Percentiles rank a stretch among this genome's conserved stretches.
Conservation (phyloP, 176 grass and related monocot species). For the Miscanthus lutarioriparius region DNA sequence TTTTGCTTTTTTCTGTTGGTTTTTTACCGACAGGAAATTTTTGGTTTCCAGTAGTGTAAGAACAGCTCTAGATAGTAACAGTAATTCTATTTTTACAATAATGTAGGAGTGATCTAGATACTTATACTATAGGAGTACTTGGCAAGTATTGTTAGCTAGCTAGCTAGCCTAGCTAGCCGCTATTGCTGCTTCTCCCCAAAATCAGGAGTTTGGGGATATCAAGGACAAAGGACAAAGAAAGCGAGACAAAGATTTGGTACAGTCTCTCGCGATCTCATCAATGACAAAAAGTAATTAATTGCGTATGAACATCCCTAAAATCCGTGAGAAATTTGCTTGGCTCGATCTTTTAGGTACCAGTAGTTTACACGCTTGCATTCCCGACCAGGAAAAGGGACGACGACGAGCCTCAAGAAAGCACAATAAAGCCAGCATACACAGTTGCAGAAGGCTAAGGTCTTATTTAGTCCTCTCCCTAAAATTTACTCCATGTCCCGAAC, state of each 20-base stretch:
- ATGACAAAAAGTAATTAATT: neutral
- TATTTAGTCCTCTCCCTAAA: too few relatives aligned
- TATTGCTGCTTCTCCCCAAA: neutral
- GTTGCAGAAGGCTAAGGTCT: neutral
- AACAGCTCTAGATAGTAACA: neutral
- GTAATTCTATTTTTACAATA: too few relatives aligned
- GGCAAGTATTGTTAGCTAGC: neutral
- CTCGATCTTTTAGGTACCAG: constrained; percentile 25
- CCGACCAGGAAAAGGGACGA: constrained; percentile 21
- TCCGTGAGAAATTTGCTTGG: constrained; percentile 27
- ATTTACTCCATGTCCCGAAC: too few relatives aligned
- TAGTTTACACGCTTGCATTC: constrained; percentile 31
- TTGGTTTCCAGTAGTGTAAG: too few relatives aligned
- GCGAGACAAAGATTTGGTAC: constrained; percentile 37
- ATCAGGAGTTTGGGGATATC: neutral
- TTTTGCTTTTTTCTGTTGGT: too few relatives aligned
- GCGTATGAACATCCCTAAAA: constrained; percentile 17
- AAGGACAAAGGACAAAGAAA: constrained; percentile 4
- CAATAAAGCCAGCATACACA: constrained; percentile 7
- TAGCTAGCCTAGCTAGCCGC: neutral
- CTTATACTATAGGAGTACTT: too few relatives aligned
- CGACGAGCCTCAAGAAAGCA: neutral
- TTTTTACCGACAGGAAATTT: too few relatives aligned
- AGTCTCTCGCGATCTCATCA: neutral
- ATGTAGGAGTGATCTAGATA: neutral